Evolutionary conservation across 306 rosid species (phyloP), one percentile per base, ranked within the genome.

Genomic region (Lathyrus tuberosus): DNA sequence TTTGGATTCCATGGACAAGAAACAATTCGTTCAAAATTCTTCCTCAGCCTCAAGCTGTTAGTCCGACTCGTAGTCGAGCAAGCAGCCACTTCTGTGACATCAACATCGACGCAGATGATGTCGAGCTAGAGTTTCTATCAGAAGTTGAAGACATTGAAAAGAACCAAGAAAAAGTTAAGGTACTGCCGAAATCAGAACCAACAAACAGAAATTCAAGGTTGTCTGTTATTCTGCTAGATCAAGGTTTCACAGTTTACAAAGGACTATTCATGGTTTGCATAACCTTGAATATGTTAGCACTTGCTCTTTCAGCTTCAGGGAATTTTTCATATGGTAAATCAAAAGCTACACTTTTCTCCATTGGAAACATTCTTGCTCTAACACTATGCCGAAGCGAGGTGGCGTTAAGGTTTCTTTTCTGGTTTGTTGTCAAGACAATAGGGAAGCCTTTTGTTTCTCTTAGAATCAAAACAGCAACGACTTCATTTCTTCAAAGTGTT

Each of bases 401-500:
- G 1, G 64, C 46, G 5, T 52, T 86, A 48, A 65, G 96, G 37
- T 38, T 79, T 14, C 31, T 89, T 42, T 89, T 83, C 68, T 86
- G 79, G 80, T 22, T 85, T 6, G 77, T 74, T 24, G 96, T 86
- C 61, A 73, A 71, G 12, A 52, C 68, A 20, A 65, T 89, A 3
- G 92, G 92, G 2, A 77, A 67, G 57, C 76, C 88, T 12, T 83
- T 71, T 80, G 73, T 89, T 5, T 69, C 87, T 59, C 81, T 89
- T 40, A 20, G 56, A 60, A 53, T 84, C 70, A 89, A 84, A 76
- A 86, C 84, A 43, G 70, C 83, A 9, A 64, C 67, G 5, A 86
- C 96, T 38, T 83, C 92, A n/a, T 75, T 89, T 51, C 90, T 89
- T 63, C 96, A 89, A 80, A 81, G 88, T 26, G 40, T 89, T 31